Percentiles rank a stretch among this genome's conserved stretches.
These are phyloP conservation scores for Ganoderma resinaceum DNA, from an alignment of 1,284 basidiomycete genomes.

Conservation along the genomic window DNA sequence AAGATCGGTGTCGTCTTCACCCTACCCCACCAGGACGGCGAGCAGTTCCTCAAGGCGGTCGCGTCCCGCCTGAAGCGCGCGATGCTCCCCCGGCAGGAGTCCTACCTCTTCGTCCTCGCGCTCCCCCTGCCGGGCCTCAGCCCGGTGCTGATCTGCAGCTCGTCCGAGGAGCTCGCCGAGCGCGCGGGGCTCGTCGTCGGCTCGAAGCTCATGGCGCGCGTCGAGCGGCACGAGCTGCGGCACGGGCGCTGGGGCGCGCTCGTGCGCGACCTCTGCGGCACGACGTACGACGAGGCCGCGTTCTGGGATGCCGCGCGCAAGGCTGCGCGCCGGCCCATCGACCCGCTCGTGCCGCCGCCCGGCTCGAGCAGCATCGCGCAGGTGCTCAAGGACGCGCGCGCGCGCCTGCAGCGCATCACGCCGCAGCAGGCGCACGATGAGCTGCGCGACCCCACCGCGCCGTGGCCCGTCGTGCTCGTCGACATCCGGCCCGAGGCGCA, in stretches of 20 bases:
- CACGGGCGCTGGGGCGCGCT: slow-evolving; percentile 52
- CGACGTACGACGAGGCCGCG: slow-evolving; percentile 64
- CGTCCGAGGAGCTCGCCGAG: slow-evolving; percentile 59
- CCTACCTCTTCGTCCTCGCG: slow-evolving; percentile 65
- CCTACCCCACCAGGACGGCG: slow-evolving; percentile 59
- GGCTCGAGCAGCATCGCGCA: slow-evolving; percentile 64
- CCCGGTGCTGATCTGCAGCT: slow-evolving; percentile 63
- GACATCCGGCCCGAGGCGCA: slow-evolving; percentile 73
- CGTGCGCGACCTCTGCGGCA: slow-evolving; percentile 57
- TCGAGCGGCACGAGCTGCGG: slow-evolving; percentile 39
- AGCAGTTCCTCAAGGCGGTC: slow-evolving; percentile 55
- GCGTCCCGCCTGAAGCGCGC: slow-evolving; percentile 45
- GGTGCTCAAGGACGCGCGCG: slow-evolving; percentile 61
- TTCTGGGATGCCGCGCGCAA: slow-evolving; percentile 72
- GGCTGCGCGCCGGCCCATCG: slow-evolving; percentile 60
- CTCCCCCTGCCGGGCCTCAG: slow-evolving; percentile 27
- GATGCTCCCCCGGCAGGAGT: slow-evolving; percentile 43
- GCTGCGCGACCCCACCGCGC: slow-evolving; percentile 56
- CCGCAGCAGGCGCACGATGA: slow-evolving; percentile 67
- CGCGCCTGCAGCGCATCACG: slow-evolving; percentile 66
- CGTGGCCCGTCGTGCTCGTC: slow-evolving; percentile 72
- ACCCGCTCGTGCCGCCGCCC: slow-evolving; percentile 66
- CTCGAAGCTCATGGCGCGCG: slow-evolving; percentile 69
- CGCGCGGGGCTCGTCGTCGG: slow-evolving; percentile 67
- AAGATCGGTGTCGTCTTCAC: slow-evolving; percentile 64